Evolutionary conservation across 176 grass and related monocot genomes (phyloP).

Genomic region (Cymbopogon citratus): DNA sequence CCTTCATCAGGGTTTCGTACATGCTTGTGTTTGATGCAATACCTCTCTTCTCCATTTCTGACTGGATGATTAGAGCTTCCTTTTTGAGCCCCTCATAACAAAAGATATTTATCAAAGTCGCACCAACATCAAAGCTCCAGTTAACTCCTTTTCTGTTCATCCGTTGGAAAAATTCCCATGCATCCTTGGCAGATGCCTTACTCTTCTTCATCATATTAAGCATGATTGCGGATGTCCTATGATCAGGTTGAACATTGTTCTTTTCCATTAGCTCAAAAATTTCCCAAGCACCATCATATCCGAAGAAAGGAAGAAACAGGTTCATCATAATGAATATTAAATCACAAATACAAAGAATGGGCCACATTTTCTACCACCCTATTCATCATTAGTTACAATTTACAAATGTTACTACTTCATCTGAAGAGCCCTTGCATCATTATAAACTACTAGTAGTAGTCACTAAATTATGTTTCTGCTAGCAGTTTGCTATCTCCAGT

Average conservation of each 20-base stretch:
- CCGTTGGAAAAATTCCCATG: slow-evolving; percentile 75
- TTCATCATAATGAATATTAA: not conserved
- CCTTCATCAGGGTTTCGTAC: slow-evolving; percentile 64
- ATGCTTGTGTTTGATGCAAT: slow-evolving; percentile 60
- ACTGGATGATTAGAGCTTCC: slow-evolving; percentile 81
- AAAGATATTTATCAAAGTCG: slow-evolving; percentile 63
- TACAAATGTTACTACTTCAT: not conserved
- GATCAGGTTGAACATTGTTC: slow-evolving; percentile 71
- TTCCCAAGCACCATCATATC: slow-evolving; percentile 75
- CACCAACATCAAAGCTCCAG: slow-evolving; percentile 62
- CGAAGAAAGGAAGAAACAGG: slow-evolving; percentile 22
- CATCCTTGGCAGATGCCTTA: slow-evolving; percentile 66
- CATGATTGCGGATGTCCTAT: slow-evolving; percentile 64
- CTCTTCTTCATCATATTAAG: slow-evolving; percentile 63
- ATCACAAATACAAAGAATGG: not conserved
- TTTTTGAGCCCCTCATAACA: slow-evolving; percentile 65
- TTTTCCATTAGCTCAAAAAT: slow-evolving; percentile 71
- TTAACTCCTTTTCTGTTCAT: slow-evolving; percentile 83
- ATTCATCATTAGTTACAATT: not conserved
- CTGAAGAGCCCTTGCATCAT: not conserved
- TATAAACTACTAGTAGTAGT: not conserved
- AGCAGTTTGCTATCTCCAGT: not conserved
- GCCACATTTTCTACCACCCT: not conserved
- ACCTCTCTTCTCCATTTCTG: slow-evolving; percentile 86
- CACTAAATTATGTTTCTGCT: not conserved